phyloP scores from a whole-genome alignment of 768 basidiomycete genomes.

The Dictyophora rubrovolvata region DNA sequence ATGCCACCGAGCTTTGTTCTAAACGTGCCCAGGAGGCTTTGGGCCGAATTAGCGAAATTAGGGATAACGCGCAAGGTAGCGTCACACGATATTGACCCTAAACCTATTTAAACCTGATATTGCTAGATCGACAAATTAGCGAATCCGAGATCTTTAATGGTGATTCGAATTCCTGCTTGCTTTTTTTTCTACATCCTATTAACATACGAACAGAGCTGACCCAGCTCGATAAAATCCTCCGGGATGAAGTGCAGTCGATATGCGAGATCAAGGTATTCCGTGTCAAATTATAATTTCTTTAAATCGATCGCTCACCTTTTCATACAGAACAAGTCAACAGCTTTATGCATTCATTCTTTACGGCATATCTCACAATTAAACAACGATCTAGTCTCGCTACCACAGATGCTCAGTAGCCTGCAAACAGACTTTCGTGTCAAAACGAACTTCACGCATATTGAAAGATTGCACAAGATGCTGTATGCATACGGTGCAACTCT shows the following conservation, averaged over 20 bases:
- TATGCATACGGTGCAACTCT: constrained; percentile 90
- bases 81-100: neutral
- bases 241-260: constrained; percentile 50
- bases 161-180: neutral
- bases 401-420: constrained; percentile 49
- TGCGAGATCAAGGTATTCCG: constrained; percentile 31
- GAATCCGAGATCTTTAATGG: constrained; percentile 6
- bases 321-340: constrained; percentile 60
- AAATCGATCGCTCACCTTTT: constrained; percentile 9
- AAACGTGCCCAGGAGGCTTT: constrained; percentile 50
- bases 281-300: neutral
- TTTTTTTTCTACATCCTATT: constrained; percentile 5
- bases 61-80: constrained; percentile 44
- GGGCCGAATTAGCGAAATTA: constrained; percentile 43
- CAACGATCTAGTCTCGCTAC: constrained; percentile 67
- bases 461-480: constrained; percentile 78
- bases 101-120: neutral
- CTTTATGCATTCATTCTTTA: constrained; percentile 53
- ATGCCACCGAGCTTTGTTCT: constrained; percentile 46
- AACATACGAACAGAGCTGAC: constrained; percentile 40
- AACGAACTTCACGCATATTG: constrained; percentile 85
- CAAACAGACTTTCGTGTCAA: constrained; percentile 66
- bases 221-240: constrained; percentile 49
- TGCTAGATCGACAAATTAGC: constrained; percentile 3
- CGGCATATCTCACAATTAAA: constrained; percentile 75